Base-by-base conservation (phyloP, 2,329 filamentous ascomycete species). In the Colletotrichum destructivum region DNA sequence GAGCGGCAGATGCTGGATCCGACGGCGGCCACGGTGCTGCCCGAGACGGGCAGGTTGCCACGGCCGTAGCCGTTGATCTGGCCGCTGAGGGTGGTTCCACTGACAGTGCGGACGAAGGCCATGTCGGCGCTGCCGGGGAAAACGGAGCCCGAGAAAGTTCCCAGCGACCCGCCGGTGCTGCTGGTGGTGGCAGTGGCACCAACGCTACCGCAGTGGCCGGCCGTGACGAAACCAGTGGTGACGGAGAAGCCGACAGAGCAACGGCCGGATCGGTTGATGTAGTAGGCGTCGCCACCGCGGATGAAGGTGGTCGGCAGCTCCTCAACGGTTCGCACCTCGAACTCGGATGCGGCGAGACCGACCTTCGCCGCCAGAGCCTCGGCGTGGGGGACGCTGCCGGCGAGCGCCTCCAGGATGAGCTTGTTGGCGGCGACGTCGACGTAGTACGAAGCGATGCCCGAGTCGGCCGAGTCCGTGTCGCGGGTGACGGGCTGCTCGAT, bases 181-280 rank as follows among this genome's bases (percentile, higher is more conserved):
- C 64, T 78, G 74, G 80, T 82, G 65, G 79, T 78, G 69, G 79
- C 79, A 66, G 77, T 72, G 31, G 42, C 46, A 57, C 82, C 82
- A 2, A 66, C n/a, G 67, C 38, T 75, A 51, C 82, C 82, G 66
- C 82, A 83, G 79, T 83, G 82, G 62, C 82, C 82, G 26, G 82
- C 82, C 31, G 81, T 79, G 42, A 83, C 82, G 76, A 83, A 83
- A 23, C 82, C 82, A 40, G 78, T 80, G 35, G 80, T 83, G 73
- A 83, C 82, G 2, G 81, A 76, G 78, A 83, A 83, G 40, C 82
- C 82, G 71, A 83, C 72, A 68, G 82, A 83, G 81, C 82, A 83
- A 3, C 82, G 78, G 60, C 69, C 73, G 61, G 21, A 21, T 8
- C 66, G 66, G 76, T 80, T 75, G 77, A 83, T 83, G 74, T 72